Base-by-base conservation (phyloP, 495 filamentous ascomycete genomes). In the Podospora fimiseda region DNA sequence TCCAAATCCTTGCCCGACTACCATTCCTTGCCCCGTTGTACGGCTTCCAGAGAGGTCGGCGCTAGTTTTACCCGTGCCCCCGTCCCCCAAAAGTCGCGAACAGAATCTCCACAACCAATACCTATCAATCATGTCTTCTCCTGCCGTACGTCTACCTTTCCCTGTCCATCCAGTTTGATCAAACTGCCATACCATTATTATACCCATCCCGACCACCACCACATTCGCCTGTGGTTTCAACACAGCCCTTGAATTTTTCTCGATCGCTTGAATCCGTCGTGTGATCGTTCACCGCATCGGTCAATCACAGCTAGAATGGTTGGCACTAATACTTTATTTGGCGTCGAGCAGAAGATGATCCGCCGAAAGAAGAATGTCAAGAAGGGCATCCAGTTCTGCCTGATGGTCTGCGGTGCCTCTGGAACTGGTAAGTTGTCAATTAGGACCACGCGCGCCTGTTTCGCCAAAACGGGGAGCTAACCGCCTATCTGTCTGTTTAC, bases 321-420 rank as follows among this genome's bases (percentile, higher is more conserved):
- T 37, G 49, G 55, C 38, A 59, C 69, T 72, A 72, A 74, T 61
- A 60, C 59, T 60, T 55, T 59, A 16, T 47, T 47, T 40, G 52
- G 40, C 20, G 50, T 60, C 15, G 42, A 52, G 53, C 73, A 90
- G 87, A 88, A 91, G 70, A 90, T 94, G 86, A 90, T 95, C 70
- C 91, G 93, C 74, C 85, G 90, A 68, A 98, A 98, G 91, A 98
- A 98, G 84, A 96, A 97, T 80, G 92, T 97, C 75, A 98, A 98
- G 87, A 98, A 97, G 86, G 93, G 93, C 60, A 96, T 98, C 66
- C 94, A 97, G 80, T 98, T 98, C 79, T 97, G 92, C 76, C 69
- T 98, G 85, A 98, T 98, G 93, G 93, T 98, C 61, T 97, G 94
- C 70, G 93, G 93, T 75, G 92, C 93, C 66, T 96, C 91, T 61